Evolutionary conservation across 148 eudicot genomes (phyloP).

Genomic region (Gaultheria prostrata): DNA sequence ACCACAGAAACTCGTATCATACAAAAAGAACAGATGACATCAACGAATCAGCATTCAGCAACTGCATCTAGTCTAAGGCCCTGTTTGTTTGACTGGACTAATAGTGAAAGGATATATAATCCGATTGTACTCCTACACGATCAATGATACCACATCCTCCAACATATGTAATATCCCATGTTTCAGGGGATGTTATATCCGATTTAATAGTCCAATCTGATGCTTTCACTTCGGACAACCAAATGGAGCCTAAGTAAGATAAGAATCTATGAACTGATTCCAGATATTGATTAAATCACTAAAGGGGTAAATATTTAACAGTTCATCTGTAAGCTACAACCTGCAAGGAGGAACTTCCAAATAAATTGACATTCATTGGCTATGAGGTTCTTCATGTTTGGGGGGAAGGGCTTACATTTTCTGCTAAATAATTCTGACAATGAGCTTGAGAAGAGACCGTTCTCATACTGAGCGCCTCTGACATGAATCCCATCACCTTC

Average conservation of each 20-base stretch:
- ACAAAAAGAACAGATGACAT: conserved; percentile 1
- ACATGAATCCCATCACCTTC: conserved; percentile 38
- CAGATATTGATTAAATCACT: neutral
- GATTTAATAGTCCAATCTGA: neutral
- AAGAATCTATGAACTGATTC: neutral
- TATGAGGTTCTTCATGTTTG: neutral
- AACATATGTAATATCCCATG: neutral
- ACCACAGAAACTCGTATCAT: neutral
- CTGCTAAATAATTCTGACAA: conserved; percentile 60
- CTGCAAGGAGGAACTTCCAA: neutral
- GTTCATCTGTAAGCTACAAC: neutral
- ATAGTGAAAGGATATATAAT: neutral
- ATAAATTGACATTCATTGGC: neutral
- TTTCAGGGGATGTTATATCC: neutral
- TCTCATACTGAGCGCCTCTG: conserved; percentile 51
- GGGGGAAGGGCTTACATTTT: conserved; percentile 47
- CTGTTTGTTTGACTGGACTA: neutral
- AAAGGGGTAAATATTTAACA: neutral
- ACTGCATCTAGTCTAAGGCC: neutral
- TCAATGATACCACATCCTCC: neutral
- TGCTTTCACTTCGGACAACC: neutral
- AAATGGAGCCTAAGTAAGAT: neutral
- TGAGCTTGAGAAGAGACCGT: conserved; percentile 79
- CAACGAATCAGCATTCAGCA: conserved; percentile 5
- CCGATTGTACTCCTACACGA: neutral